phyloP scores from a whole-genome alignment of 306 rosid genomes.

The Acacia melanoxylon region DNA sequence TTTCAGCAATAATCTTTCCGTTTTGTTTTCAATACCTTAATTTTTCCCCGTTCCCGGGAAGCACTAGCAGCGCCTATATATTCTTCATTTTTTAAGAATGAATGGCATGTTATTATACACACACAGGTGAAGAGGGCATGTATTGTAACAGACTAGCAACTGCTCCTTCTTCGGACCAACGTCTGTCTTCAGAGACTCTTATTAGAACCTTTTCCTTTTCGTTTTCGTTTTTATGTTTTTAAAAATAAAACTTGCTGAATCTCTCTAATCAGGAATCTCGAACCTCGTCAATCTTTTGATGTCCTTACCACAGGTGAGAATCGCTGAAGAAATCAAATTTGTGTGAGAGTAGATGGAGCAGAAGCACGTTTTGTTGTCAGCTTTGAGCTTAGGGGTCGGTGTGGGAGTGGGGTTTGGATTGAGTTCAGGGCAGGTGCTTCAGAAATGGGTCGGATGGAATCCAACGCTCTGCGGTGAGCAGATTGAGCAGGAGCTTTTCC shows the following conservation, averaged over 20 bases:
- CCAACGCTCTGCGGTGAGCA: slow-evolving; percentile 63
- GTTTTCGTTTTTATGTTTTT: no score
- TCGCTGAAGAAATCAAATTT: neutral
- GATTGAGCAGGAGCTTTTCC: slow-evolving; percentile 71
- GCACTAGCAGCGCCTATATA: no score
- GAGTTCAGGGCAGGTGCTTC: slow-evolving; percentile 77
- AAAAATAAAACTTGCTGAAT: neutral
- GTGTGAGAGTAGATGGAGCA: slow-evolving; percentile 63
- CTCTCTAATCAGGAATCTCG: neutral
- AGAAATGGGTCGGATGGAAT: slow-evolving; percentile 80
- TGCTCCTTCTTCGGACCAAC: neutral
- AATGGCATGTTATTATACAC: slow-evolving; percentile 57
- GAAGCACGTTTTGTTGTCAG: slow-evolving; percentile 88
- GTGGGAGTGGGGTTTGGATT: slow-evolving; percentile 91
- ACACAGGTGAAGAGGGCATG: slow-evolving; percentile 29
- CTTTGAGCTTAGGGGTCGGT: slow-evolving; percentile 94
- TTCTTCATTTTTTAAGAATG: neutral
- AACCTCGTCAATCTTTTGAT: slow-evolving; percentile 12
- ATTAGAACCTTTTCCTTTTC: neutral
- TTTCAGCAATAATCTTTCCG: no score
- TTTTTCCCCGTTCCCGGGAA: no score
- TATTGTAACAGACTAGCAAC: neutral
- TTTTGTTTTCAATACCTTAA: no score
- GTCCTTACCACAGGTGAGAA: slow-evolving; percentile 28
- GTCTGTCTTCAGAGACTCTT: neutral